Evolutionary conservation across 306 rosid species (phyloP).

Genomic region (Mimosa pudica): DNA sequence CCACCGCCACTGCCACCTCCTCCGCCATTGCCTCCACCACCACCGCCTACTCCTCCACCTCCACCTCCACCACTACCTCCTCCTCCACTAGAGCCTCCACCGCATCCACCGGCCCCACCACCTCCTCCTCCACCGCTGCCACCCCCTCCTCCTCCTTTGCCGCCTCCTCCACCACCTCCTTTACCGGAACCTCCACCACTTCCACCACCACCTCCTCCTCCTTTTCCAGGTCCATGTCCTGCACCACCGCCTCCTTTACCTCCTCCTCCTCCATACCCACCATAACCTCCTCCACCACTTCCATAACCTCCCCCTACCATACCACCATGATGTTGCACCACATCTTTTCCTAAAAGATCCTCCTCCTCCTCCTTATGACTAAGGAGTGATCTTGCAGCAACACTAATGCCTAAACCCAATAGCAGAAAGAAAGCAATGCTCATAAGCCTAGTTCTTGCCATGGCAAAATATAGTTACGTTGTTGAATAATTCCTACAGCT

Average conservation of each 20-base stretch:
- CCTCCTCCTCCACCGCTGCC: constrained; percentile 32
- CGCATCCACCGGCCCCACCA: not conserved
- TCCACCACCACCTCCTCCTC: constrained; percentile 30
- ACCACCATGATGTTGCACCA: constrained; percentile 14
- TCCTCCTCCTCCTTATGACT: not conserved
- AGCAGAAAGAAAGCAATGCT: constrained; percentile 40
- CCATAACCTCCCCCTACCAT: constrained; percentile 33
- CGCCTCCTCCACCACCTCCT: constrained; percentile 43
- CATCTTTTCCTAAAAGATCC: not conserved
- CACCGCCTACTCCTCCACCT: constrained; percentile 36
- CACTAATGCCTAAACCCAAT: constrained; percentile 47
- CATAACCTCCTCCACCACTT: constrained; percentile 24
- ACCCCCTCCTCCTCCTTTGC: constrained; percentile 36
- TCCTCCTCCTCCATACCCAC: constrained; percentile 1
- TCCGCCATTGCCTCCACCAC: constrained; percentile 36
- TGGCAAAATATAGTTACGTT: constrained; percentile 1
- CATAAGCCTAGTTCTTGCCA: constrained; percentile 41
- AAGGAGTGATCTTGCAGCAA: constrained; percentile 42
- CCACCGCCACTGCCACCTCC: constrained; percentile 23
- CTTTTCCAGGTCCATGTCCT: constrained; percentile 47
- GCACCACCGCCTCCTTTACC: constrained; percentile 44
- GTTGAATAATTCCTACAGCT: constrained; percentile 22
- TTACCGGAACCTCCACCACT: constrained; percentile 32
- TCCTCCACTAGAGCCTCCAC: constrained; percentile 1
- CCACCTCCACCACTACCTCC: constrained; percentile 23